A percentile compares a stretch with the other conserved stretches of the same genome.
Conservation (phyloP, 1,284 basidiomycete genomes). For the Chondrostereum purpureum region DNA sequence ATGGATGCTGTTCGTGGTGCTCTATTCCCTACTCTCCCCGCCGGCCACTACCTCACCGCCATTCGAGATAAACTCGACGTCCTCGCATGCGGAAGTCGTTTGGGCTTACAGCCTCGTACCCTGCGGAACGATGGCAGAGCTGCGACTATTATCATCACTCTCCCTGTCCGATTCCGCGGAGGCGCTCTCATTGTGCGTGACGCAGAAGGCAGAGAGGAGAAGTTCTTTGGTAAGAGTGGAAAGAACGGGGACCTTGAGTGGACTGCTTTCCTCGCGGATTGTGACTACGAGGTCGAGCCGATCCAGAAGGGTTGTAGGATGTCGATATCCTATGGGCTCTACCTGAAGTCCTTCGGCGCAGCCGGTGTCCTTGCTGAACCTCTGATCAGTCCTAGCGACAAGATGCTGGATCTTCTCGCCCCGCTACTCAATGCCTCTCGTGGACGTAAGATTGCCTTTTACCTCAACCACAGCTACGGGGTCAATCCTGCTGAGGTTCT, state of each 20-base stretch:
- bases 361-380: conserved; percentile 47
- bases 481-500: conserved; percentile 65
- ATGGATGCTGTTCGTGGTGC: conserved; percentile 65
- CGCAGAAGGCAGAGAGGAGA: conserved; percentile 52
- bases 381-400: conserved; percentile 63
- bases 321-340: conserved; percentile 64
- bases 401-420: conserved; percentile 62
- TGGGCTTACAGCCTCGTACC: conserved; percentile 46
- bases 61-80: conserved; percentile 35
- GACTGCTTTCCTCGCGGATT: conserved; percentile 67
- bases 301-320: conserved; percentile 65
- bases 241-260: conserved; percentile 66
- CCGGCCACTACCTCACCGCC: conserved; percentile 27
- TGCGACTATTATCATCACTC: conserved; percentile 65
- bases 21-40: conserved; percentile 61
- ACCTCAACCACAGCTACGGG: conserved; percentile 62
- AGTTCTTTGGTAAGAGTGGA: conserved; percentile 54
- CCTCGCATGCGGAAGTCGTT: conserved; percentile 50
- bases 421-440: conserved; percentile 65
- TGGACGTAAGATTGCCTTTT: conserved; percentile 65
- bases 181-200: conserved; percentile 57
- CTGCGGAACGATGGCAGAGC: conserved; percentile 57
- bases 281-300: conserved; percentile 65
- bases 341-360: conserved; percentile 60
- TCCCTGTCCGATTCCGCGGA: conserved; percentile 67